Evolutionary conservation across 2,329 filamentous ascomycete genomes (phyloP).

Genomic region (Microcera coccophila): DNA sequence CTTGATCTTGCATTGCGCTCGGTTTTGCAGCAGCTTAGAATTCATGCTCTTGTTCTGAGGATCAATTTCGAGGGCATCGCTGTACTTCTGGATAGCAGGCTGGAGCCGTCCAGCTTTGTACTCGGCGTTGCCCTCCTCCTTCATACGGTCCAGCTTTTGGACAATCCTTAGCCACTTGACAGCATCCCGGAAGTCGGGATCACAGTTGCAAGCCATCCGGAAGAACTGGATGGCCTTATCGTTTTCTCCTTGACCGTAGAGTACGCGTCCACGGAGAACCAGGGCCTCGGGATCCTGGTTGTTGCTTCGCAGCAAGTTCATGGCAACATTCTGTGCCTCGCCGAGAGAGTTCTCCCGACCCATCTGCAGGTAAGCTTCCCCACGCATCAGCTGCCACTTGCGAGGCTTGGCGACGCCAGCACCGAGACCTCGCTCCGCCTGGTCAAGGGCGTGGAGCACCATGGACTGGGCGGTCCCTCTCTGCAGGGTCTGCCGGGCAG

Average conservation of each 20-base stretch:
- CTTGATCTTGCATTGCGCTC: constrained; percentile 78
- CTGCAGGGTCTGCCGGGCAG: constrained; percentile 72
- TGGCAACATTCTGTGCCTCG: constrained; percentile 89
- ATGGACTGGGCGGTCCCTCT: constrained; percentile 80
- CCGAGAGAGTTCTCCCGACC: constrained; percentile 82
- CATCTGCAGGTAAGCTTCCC: constrained; percentile 90
- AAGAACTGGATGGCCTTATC: constrained; percentile 92
- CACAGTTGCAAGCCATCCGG: constrained; percentile 80
- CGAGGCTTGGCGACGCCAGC: constrained; percentile 72
- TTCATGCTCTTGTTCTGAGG: constrained; percentile 87
- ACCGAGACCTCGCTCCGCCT: constrained; percentile 79
- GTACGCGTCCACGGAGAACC: constrained; percentile 78
- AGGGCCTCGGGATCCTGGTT: constrained; percentile 90
- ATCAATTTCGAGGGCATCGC: constrained; percentile 77
- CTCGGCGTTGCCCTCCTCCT: constrained; percentile 84
- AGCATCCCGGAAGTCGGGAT: constrained; percentile 86
- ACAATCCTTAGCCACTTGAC: constrained; percentile 86
- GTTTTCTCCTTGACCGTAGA: constrained; percentile 91
- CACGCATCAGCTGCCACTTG: constrained; percentile 91
- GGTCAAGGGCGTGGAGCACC: constrained; percentile 86
- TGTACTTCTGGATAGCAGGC: constrained; percentile 79
- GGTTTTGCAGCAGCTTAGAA: constrained; percentile 90
- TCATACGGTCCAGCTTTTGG: constrained; percentile 87
- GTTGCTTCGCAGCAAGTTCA: constrained; percentile 79
- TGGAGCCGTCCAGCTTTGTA: constrained; percentile 84